Percentiles rank a stretch among this genome's conserved stretches.
phyloP scores from a whole-genome alignment of 2,329 filamentous ascomycete genomes.

The Fusarium citri region DNA sequence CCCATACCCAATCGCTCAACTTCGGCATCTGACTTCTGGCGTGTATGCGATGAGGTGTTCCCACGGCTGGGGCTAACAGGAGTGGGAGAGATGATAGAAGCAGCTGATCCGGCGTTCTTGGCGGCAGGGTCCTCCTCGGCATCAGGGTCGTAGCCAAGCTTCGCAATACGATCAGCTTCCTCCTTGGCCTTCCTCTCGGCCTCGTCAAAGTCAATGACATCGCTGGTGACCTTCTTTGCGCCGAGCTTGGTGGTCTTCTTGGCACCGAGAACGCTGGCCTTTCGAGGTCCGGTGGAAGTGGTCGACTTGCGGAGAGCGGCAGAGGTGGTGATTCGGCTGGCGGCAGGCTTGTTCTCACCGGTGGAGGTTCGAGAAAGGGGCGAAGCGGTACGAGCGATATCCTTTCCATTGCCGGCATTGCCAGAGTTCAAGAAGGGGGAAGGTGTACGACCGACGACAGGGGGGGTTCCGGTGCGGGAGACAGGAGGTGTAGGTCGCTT shows the following conservation, averaged over 20 bases:
- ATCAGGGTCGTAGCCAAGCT: conserved; percentile 94
- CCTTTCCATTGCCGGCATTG: conserved; percentile 78
- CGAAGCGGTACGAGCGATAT: conserved; percentile 81
- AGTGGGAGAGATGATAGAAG: conserved; percentile 77
- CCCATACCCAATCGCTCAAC: conserved; percentile 93
- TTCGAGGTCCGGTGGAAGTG: conserved; percentile 74
- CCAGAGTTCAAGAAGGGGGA: conserved; percentile 91
- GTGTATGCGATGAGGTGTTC: conserved; percentile 66
- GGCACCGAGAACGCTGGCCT: conserved; percentile 85
- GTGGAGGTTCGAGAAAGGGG: conserved; percentile 75
- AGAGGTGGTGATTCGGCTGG: conserved; percentile 80
- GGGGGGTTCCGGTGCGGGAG: conserved; percentile 88
- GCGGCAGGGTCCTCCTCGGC: conserved; percentile 74
- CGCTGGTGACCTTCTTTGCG: conserved; percentile 86
- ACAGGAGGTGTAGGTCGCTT: conserved; percentile 95
- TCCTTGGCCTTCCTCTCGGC: conserved; percentile 97
- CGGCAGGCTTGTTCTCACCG: conserved; percentile 67
- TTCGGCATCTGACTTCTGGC: conserved; percentile 77
- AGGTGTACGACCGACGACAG: conserved; percentile 80
- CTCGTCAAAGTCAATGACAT: conserved; percentile 94
- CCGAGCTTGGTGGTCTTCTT: conserved; percentile 88
- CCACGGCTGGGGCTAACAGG: conserved; percentile 75
- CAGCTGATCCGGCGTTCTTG: conserved; percentile 62
- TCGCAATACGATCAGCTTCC: conserved; percentile 94
- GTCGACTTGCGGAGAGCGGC: conserved; percentile 84